Evolutionary conservation across 2,329 filamentous ascomycete species (phyloP).

Genomic region (Cercospora nicotianae): DNA sequence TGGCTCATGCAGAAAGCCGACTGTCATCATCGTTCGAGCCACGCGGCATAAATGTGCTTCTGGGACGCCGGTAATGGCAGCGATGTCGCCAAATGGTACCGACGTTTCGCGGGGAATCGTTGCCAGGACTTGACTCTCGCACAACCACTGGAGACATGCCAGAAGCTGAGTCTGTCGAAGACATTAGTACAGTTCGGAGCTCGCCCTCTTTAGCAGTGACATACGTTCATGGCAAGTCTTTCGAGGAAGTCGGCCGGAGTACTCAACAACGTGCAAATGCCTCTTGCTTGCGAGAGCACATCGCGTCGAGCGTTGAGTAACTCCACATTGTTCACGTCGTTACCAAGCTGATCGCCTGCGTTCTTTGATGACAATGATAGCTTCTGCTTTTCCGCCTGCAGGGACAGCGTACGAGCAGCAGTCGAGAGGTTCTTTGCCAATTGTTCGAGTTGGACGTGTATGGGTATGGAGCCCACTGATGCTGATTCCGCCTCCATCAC

Average conservation of each 20-base stretch:
- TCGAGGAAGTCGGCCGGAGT: not conserved
- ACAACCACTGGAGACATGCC: slow-evolving; percentile 47
- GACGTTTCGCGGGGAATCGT: slow-evolving; percentile 46
- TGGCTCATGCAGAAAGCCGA: not conserved
- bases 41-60: slow-evolving; percentile 26
- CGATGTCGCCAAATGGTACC: slow-evolving; percentile 44
- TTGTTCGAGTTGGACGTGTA: not conserved
- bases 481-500: not conserved
- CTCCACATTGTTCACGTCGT: not conserved
- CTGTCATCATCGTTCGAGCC: not conserved
- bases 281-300: not conserved
- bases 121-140: slow-evolving; percentile 48
- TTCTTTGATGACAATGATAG: not conserved
- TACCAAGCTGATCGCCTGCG: not conserved
- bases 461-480: not conserved
- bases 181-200: not conserved
- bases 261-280: not conserved
- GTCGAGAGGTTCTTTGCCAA: not conserved
- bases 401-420: not conserved
- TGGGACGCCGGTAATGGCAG: slow-evolving; percentile 46
- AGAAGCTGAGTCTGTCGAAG: slow-evolving; percentile 35
- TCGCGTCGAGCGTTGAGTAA: not conserved
- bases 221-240: not conserved
- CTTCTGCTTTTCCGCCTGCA: not conserved
- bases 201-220: not conserved